Evolutionary conservation across 2,329 filamentous ascomycete species (phyloP).

Genomic region (Penicillium expansum): DNA sequence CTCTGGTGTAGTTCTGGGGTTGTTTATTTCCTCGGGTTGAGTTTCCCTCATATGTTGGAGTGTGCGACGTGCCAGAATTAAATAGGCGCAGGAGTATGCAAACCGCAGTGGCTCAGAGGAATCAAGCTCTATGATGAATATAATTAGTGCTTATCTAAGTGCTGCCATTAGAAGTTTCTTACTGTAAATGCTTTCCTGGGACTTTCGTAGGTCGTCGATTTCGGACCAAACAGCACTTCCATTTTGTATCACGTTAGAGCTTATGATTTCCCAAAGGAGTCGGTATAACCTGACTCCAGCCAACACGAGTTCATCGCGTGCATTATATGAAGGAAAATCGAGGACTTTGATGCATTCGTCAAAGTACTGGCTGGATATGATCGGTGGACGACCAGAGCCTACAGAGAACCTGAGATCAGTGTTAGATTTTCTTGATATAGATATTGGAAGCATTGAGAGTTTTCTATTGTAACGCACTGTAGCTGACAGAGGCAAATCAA

Average conservation of each 20-base stretch:
- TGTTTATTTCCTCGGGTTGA: neutral
- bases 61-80: neutral
- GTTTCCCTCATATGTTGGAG: neutral
- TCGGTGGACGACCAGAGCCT: neutral
- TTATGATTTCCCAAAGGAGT: neutral
- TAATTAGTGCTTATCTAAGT: neutral
- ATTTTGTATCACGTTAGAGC: neutral
- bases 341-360: neutral
- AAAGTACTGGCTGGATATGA: neutral
- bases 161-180: neutral
- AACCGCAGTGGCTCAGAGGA: neutral
- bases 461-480: neutral
- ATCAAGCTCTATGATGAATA: neutral
- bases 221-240: neutral
- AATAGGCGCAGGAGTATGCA: neutral
- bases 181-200: neutral
- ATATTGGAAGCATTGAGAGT: neutral
- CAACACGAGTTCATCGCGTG: neutral
- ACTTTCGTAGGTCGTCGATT: neutral
- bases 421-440: neutral
- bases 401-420: neutral
- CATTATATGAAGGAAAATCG: neutral
- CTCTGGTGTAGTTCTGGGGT: neutral
- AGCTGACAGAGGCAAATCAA: neutral
- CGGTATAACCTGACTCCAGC: neutral